Evolutionary conservation across 371 early-diverging fungal genomes (phyloP).

Genomic region (Mortierella sp.): DNA sequence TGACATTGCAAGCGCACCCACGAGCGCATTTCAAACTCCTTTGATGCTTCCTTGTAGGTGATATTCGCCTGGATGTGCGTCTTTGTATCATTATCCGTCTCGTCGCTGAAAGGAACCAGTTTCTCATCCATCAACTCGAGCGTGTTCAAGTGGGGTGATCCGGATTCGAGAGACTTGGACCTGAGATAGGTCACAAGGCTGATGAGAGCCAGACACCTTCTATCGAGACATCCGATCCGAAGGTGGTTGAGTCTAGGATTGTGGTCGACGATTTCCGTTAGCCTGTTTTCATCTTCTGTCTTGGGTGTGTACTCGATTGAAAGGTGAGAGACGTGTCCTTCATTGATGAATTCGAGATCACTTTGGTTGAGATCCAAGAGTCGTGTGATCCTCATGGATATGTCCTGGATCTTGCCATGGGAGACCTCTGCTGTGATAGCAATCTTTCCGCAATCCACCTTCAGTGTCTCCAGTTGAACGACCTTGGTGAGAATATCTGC

Average conservation of each 20-base stretch:
- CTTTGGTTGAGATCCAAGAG: background rate
- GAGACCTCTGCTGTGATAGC: background rate
- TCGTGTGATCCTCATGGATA: background rate
- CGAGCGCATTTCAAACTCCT: too few relatives aligned
- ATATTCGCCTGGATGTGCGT: too few relatives aligned
- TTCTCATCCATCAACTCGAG: background rate
- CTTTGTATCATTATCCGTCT: too few relatives aligned
- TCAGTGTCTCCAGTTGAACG: background rate
- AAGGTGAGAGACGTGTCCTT: background rate
- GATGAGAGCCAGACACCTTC: background rate
- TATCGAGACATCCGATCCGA: background rate
- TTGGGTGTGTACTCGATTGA: background rate
- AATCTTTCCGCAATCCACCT: background rate
- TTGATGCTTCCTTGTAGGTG: too few relatives aligned
- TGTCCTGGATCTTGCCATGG: background rate
- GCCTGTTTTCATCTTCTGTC: background rate
- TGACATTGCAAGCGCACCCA: too few relatives aligned
- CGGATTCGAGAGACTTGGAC: background rate
- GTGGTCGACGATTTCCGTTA: background rate
- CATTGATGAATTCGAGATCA: background rate
- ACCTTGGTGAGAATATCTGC: background rate
- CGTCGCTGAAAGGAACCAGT: background rate
- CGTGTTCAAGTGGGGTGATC: background rate
- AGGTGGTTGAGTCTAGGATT: background rate
- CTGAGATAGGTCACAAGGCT: background rate